Evolutionary conservation across 2,329 filamentous ascomycete genomes (phyloP).

Genomic region (Pleochaeta shiraiana): DNA sequence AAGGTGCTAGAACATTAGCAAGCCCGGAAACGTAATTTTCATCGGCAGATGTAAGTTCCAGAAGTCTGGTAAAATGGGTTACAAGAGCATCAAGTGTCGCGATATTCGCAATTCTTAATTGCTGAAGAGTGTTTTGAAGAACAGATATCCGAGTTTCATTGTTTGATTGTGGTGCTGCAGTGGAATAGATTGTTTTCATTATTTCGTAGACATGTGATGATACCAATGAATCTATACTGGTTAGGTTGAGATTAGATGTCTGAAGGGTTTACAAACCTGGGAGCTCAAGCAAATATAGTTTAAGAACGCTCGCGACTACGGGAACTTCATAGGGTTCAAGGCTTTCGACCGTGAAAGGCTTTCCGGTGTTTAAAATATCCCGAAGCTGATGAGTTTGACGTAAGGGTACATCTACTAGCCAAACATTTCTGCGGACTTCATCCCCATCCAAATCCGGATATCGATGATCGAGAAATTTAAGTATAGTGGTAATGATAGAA

Average conservation of each 20-base stretch:
- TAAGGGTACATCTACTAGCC: slow-evolving; percentile 83
- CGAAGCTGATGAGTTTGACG: slow-evolving; percentile 68
- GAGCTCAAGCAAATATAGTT: slow-evolving; percentile 85
- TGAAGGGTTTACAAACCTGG: slow-evolving; percentile 40
- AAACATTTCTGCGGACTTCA: slow-evolving; percentile 76
- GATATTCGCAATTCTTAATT: slow-evolving; percentile 90
- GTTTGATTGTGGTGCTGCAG: slow-evolving; percentile 51
- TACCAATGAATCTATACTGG: slow-evolving; percentile 63
- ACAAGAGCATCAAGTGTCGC: slow-evolving; percentile 96
- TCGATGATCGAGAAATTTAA: slow-evolving; percentile 90
- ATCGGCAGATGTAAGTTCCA: slow-evolving; percentile 90
- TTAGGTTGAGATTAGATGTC: slow-evolving; percentile 9
- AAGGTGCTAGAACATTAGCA: slow-evolving; percentile 56
- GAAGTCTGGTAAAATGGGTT: slow-evolving; percentile 92
- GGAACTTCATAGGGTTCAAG: slow-evolving; percentile 83
- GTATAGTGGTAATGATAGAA: slow-evolving; percentile 70
- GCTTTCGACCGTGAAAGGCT: slow-evolving; percentile 49
- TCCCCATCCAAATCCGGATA: slow-evolving; percentile 97
- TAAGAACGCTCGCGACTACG: slow-evolving; percentile 78
- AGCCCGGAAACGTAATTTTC: slow-evolving; percentile 62
- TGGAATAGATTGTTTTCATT: slow-evolving; percentile 88
- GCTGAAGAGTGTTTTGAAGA: slow-evolving; percentile 85
- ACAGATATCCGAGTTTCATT: slow-evolving; percentile 70
- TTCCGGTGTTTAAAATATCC: slow-evolving; percentile 67
- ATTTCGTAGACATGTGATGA: slow-evolving; percentile 98